Evolutionary conservation across 306 rosid genomes (phyloP).

Genomic region (Quercus suber): DNA sequence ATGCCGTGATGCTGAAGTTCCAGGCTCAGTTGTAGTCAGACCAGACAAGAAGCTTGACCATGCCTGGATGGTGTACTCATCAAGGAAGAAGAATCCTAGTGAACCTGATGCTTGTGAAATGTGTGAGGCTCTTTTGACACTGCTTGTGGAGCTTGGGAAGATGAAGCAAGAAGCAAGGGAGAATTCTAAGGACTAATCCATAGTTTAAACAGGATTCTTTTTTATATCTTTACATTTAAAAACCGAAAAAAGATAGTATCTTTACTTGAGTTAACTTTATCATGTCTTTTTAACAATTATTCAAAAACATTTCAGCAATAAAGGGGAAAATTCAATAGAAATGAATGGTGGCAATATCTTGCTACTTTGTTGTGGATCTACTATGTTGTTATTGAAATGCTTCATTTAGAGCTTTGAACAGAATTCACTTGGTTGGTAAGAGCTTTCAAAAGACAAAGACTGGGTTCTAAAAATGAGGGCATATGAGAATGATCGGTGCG

Average conservation of each 20-base stretch:
- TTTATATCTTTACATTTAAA: too few species aligned
- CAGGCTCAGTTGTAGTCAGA: conserved; percentile 72
- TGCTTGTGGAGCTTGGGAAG: conserved; percentile 71
- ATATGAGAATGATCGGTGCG: neutral
- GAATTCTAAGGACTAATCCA: conserved; percentile 3
- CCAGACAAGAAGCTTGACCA: conserved; percentile 76
- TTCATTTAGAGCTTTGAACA: neutral
- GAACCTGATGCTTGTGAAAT: conserved; percentile 71
- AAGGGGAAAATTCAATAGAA: neutral
- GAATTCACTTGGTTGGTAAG: too few species aligned
- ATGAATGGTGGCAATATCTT: neutral
- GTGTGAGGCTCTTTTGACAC: conserved; percentile 72
- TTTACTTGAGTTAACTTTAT: neutral
- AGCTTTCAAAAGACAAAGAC: too few species aligned
- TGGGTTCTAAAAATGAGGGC: too few species aligned
- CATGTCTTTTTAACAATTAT: neutral
- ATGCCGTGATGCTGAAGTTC: conserved; percentile 74
- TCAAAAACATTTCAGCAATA: neutral
- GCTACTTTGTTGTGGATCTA: neutral
- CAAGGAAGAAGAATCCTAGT: conserved; percentile 41
- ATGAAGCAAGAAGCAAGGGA: conserved; percentile 20
- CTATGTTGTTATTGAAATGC: neutral
- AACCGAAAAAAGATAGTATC: neutral
- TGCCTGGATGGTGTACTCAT: conserved; percentile 88
- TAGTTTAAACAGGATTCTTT: neutral